A percentile compares a stretch with the other conserved stretches of the same genome.
Conservation (phyloP, 441 rosid species). For the Gossypium gossypioides region DNA sequence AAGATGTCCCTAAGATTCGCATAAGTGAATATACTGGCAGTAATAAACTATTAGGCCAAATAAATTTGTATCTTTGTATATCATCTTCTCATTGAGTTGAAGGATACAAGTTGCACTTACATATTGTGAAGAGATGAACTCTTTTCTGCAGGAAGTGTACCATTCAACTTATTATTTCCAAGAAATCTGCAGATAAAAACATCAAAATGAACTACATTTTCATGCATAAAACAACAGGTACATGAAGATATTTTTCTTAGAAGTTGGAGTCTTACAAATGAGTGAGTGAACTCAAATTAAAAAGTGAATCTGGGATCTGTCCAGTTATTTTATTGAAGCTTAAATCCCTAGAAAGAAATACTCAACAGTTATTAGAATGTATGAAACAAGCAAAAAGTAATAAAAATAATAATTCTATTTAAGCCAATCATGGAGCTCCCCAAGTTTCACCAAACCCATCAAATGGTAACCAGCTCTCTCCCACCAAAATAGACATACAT, state of each 20-base stretch:
- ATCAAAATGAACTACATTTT: background rate
- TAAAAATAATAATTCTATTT: background rate
- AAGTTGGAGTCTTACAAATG: conserved; percentile 28
- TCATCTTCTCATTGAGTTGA: background rate
- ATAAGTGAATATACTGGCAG: background rate
- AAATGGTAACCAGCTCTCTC: background rate
- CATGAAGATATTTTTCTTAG: background rate
- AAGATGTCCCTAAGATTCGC: background rate
- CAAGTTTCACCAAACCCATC: background rate
- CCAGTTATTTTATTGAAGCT: conserved; percentile 52
- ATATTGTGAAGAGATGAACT: conserved; percentile 38
- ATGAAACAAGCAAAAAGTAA: conserved; percentile 1
- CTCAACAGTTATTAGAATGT: background rate
- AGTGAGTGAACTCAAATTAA: conserved; percentile 32
- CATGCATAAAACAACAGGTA: background rate
- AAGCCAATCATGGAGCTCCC: background rate
- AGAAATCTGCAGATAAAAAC: conserved; percentile 40
- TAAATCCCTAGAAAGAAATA: conserved; percentile 41
- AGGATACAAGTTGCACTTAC: conserved; percentile 29
- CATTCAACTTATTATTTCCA: conserved; percentile 46
- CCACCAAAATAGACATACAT: background rate
- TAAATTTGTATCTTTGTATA: background rate
- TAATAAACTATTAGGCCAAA: background rate
- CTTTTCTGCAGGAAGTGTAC: conserved; percentile 44
- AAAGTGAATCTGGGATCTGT: conserved; percentile 42